Percentiles rank a stretch among this genome's conserved stretches.
These are phyloP conservation scores for Tolypocladium inflatum DNA, from an alignment of 2,329 filamentous ascomycete species.

Conservation along the genomic window DNA sequence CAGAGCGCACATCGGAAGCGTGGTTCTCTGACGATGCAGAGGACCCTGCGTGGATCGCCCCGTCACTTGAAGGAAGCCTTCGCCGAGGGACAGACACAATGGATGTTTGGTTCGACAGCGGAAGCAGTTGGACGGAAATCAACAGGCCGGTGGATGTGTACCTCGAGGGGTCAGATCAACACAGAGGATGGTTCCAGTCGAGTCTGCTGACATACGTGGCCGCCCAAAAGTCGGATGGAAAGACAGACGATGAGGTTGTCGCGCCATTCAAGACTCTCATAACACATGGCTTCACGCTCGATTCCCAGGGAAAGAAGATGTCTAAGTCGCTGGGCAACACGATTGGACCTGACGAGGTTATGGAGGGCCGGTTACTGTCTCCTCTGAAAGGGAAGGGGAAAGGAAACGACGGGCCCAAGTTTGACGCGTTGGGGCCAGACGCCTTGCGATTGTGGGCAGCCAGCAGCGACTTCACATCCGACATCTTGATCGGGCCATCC, in stretches of 20 bases:
- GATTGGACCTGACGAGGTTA: slow-evolving; percentile 71
- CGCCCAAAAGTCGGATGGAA: slow-evolving; percentile 33
- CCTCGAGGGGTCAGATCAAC: slow-evolving; percentile 89
- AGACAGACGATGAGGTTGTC: slow-evolving; percentile 13
- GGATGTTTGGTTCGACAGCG: slow-evolving; percentile 99
- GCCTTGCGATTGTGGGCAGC: slow-evolving; percentile 85
- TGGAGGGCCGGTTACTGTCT: slow-evolving; percentile 70
- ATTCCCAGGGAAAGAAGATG: slow-evolving; percentile 91
- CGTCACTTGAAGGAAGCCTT: slow-evolving; percentile 51
- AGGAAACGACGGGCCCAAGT: slow-evolving; percentile 21
- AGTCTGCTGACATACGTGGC: slow-evolving; percentile 82
- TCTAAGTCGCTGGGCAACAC: slow-evolving; percentile 93
- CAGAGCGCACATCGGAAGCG: slow-evolving; percentile 71
- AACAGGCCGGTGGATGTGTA: slow-evolving; percentile 67
- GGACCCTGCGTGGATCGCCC: slow-evolving; percentile 68
- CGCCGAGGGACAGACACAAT: slow-evolving; percentile 85
- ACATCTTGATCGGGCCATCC: slow-evolving; percentile 72
- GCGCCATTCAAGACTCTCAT: slow-evolving; percentile 83
- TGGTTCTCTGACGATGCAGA: slow-evolving; percentile 84
- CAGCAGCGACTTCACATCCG: slow-evolving; percentile 81
- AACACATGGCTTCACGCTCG: slow-evolving; percentile 91
- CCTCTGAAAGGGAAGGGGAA: slow-evolving; percentile 55
- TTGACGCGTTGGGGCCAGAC: slow-evolving; percentile 74
- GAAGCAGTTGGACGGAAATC: slow-evolving; percentile 74
- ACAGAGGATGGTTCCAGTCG: slow-evolving; percentile 97